Evolutionary conservation across 2,329 filamentous ascomycete species (phyloP).

Genomic region (Helicocarpus griseus): DNA sequence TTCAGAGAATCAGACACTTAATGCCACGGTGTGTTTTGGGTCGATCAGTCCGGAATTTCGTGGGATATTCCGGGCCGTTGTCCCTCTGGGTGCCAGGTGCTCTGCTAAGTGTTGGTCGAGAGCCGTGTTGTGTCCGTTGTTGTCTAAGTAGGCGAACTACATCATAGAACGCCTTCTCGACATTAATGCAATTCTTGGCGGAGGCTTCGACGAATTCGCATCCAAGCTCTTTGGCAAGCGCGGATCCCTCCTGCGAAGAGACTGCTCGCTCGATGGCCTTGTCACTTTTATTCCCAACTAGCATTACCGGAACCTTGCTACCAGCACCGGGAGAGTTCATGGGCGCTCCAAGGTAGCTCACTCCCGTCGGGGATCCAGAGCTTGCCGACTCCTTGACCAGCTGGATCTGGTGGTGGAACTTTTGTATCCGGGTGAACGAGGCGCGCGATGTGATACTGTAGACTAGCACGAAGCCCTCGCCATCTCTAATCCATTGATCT

Average conservation of each 20-base stretch:
- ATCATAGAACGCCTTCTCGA: conserved; percentile 97
- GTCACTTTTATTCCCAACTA: conserved; percentile 98
- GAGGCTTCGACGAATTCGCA: conserved; percentile 97
- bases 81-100: conserved; percentile 29
- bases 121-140: conserved; percentile 53
- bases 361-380: conserved; percentile 44
- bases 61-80: conserved; percentile 29
- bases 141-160: conserved; percentile 84
- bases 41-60: conserved; percentile 30
- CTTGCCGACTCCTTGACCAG: conserved; percentile 79
- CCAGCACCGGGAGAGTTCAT: conserved; percentile 39
- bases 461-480: conserved; percentile 93
- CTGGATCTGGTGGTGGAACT: conserved; percentile 94
- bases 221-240: conserved; percentile 79
- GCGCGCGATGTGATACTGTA: conserved; percentile 97
- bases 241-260: conserved; percentile 89
- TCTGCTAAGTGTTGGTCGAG: conserved; percentile 27
- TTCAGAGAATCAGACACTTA: conserved; percentile 31
- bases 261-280: conserved; percentile 92
- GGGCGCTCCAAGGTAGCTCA: conserved; percentile 41
- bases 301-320: conserved; percentile 82
- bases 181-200: conserved; percentile 96
- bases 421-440: conserved; percentile 88
- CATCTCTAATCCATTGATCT: conserved; percentile 97
- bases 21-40: conserved; percentile 24